Conservation (phyloP, 176 grass and related monocot species). For the Metroxylon sagu region DNA sequence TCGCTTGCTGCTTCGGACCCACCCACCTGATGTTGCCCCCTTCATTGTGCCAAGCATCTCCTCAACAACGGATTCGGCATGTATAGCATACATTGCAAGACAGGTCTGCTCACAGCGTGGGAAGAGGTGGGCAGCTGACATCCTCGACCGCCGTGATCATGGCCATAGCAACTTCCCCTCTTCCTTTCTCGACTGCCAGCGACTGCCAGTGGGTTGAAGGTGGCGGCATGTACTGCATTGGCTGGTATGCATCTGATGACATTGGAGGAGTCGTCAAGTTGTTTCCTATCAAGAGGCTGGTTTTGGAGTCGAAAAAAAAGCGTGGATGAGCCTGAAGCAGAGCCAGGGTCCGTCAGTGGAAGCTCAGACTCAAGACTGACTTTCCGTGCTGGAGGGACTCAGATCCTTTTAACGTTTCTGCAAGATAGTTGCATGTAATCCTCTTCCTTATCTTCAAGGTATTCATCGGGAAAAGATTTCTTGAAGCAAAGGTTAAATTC, state of each 20-base stretch:
- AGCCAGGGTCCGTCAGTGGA: no score
- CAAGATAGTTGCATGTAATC: no score
- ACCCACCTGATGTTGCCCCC: slow-evolving; percentile 26
- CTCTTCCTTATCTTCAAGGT: no score
- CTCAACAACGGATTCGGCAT: slow-evolving; percentile 50
- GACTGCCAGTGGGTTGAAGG: slow-evolving; percentile 21
- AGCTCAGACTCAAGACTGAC: no score
- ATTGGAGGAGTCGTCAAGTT: neutral
- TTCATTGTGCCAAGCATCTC: slow-evolving; percentile 45
- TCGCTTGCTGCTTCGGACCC: slow-evolving; percentile 52
- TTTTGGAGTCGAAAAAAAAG: no score
- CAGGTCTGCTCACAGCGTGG: slow-evolving; percentile 55
- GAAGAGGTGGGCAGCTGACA: slow-evolving; percentile 56
- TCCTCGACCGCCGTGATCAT: slow-evolving; percentile 44
- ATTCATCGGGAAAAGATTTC: no score
- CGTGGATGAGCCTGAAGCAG: no score
- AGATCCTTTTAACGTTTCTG: no score
- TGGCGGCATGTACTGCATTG: slow-evolving; percentile 32
- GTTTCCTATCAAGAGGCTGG: no score
- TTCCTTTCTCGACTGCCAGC: slow-evolving; percentile 48
- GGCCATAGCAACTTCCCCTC: slow-evolving; percentile 39
- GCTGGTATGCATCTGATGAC: neutral
- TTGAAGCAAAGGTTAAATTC: no score
- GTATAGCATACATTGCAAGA: slow-evolving; percentile 76
- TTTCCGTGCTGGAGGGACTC: no score